Base-by-base conservation (phyloP, 73 alveolate species). In the Loxodes magnus region DNA sequence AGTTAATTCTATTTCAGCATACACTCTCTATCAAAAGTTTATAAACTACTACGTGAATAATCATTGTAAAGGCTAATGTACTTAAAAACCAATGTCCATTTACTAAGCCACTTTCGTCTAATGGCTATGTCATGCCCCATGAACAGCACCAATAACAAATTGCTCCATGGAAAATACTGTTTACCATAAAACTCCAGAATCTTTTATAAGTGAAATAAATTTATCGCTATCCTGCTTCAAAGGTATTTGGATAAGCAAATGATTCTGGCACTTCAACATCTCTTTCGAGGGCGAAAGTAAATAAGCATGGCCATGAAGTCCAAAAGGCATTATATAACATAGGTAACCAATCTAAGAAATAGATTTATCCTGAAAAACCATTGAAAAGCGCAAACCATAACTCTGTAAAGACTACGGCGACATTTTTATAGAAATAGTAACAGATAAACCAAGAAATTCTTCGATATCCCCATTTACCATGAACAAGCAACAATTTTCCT, bases 381-480 rank as follows among this genome's bases (percentile, higher is more conserved):
- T 74, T 84, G 61, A 60, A 77, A 57, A 84, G 74, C 20, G 92
- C 88, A 67, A 74, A 92, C 56, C 84, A 80, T 37, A 84, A 64
- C 59, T 92, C 96, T 37, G 92, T 74, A 57, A 87, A 88, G 10
- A 90, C 93, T 35, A 86, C 63, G 41, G 85, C 71, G 29, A 92
- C 83, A 66, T 92, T 92, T 49, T 92, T 92, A 51, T 92, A 92
- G 75, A 92, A 92, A 71, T 88, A 92, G 74, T 88, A 92, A 54
- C 96, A 82, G 60, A 92, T 84, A 85, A 89, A 80, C 50, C 62
- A 79, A 2, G 96, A 66, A 41, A 92, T 88, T 71, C 96, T 71
- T 4, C 77, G 48, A 71, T 92, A 92, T 43, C 95, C 94, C 74
- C 85, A 79, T 59, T 96, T 83, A 12, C 99, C 99, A 77, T 92